Evolutionary conservation across 805 yeast genomes (phyloP).

Genomic region (Pichia californica): DNA sequence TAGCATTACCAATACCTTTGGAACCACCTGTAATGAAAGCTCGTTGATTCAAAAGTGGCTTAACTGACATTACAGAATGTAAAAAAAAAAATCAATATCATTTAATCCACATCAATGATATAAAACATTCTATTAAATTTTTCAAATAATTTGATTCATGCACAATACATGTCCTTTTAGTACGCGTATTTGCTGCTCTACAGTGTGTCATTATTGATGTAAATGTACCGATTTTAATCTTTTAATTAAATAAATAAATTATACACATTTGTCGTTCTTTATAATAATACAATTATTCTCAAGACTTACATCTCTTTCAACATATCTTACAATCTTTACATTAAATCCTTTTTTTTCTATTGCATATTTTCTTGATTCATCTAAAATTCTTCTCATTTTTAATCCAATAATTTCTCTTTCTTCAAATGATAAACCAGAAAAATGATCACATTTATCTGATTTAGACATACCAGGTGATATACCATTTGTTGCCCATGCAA

Average conservation of each 20-base stretch:
- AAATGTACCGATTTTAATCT: too few species aligned
- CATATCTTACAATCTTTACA: constrained; percentile 54
- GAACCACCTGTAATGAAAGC: constrained; percentile 67
- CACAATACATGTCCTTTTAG: too few species aligned
- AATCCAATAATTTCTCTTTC: constrained; percentile 59
- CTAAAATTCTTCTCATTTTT: constrained; percentile 65
- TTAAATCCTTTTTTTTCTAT: constrained; percentile 34
- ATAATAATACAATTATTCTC: constrained; percentile 46
- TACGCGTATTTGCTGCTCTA: too few species aligned
- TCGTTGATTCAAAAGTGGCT: constrained; percentile 15
- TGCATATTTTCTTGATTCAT: constrained; percentile 58
- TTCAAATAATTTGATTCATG: too few species aligned
- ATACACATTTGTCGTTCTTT: not conserved
- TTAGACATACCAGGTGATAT: constrained; percentile 34
- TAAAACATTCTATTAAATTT: too few species aligned
- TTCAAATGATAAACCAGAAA: constrained; percentile 36
- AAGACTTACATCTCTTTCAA: constrained; percentile 47
- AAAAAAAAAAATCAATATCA: too few species aligned
- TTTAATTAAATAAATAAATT: too few species aligned
- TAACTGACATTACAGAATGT: not conserved
- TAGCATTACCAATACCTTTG: constrained; percentile 55
- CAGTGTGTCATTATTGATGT: too few species aligned
- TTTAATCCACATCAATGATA: too few species aligned
- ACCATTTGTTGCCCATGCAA: constrained; percentile 89
- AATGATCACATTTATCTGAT: constrained; percentile 37